phyloP scores from a whole-genome alignment of 345 rosid genomes.

The Arabis hirsuta region DNA sequence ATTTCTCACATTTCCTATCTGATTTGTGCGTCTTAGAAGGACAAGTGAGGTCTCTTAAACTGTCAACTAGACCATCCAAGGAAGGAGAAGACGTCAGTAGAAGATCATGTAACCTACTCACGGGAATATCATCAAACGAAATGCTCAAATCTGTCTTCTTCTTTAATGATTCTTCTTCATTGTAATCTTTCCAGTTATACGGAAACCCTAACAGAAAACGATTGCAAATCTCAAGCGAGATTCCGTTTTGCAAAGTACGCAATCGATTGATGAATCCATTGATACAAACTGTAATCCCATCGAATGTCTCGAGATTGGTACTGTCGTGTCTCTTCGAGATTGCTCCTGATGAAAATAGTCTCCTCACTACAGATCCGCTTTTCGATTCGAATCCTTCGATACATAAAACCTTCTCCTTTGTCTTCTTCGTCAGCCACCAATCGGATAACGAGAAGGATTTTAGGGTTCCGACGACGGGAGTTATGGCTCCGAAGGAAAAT shows the following conservation, averaged over 20 bases:
- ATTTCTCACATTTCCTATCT: conserved; percentile 1
- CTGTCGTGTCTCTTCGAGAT: conserved; percentile 33
- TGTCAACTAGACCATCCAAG: conserved; percentile 26
- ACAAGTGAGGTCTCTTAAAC: conserved; percentile 33
- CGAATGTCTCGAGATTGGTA: conserved; percentile 31
- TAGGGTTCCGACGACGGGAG: conserved; percentile 19
- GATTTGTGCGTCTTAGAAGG: background rate
- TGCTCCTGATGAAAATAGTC: conserved; percentile 32
- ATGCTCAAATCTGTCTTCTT: background rate
- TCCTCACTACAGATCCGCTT: conserved; percentile 24
- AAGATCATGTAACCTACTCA: conserved; percentile 31
- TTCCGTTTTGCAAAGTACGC: conserved; percentile 15
- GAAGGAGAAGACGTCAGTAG: conserved; percentile 19
- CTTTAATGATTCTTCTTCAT: background rate
- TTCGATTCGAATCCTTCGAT: conserved; percentile 36
- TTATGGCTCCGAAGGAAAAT: conserved; percentile 7
- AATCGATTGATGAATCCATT: conserved; percentile 27
- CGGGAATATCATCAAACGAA: conserved; percentile 38
- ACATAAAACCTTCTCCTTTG: conserved; percentile 1
- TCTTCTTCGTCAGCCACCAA: conserved; percentile 40
- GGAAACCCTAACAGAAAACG: conserved; percentile 40
- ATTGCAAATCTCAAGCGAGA: conserved; percentile 30
- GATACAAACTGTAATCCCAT: conserved; percentile 34
- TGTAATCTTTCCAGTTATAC: conserved; percentile 20
- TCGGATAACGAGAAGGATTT: conserved; percentile 25